These are phyloP conservation scores for Phaeosphaeria sp. DNA, from an alignment of 2,329 filamentous ascomycete species.

Conservation along the genomic window DNA sequence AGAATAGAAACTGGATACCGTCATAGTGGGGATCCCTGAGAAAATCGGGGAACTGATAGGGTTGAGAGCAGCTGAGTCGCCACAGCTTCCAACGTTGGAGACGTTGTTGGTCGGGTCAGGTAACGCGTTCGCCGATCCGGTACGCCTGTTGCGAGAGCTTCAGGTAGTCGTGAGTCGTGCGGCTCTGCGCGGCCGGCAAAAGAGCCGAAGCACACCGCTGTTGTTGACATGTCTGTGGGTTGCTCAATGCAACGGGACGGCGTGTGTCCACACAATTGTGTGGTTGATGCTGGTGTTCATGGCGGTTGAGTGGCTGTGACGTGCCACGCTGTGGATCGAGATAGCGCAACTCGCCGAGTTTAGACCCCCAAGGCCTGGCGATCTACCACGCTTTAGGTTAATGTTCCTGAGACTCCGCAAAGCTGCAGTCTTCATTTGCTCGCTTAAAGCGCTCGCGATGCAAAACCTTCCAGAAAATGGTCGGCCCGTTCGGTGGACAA, in stretches of 20 bases:
- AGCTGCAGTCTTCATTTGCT: slow-evolving; percentile 12
- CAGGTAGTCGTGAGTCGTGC: slow-evolving; percentile 22
- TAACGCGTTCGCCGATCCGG: slow-evolving; percentile 22
- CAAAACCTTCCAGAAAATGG: slow-evolving; percentile 13
- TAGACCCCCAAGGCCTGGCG: slow-evolving; percentile 8
- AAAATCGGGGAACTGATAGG: slow-evolving; percentile 34
- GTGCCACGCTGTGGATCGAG: slow-evolving; percentile 18
- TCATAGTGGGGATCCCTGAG: slow-evolving; percentile 27
- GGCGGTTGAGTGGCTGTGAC: slow-evolving; percentile 20
- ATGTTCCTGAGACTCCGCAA: slow-evolving; percentile 7
- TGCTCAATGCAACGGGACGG: background rate
- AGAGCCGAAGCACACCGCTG: slow-evolving; percentile 23
- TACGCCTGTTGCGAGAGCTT: slow-evolving; percentile 25
- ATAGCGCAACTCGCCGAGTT: slow-evolving; percentile 28
- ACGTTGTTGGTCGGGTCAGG: slow-evolving; percentile 1
- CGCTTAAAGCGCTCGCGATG: slow-evolving; percentile 1
- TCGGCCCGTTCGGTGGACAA: slow-evolving; percentile 28
- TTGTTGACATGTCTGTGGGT: slow-evolving; percentile 11
- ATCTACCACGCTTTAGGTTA: slow-evolving; percentile 11
- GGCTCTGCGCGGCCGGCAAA: slow-evolving; percentile 32
- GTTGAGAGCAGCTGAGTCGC: slow-evolving; percentile 26
- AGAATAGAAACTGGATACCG: slow-evolving; percentile 35
- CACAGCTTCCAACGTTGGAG: slow-evolving; percentile 20
- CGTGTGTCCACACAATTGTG: background rate
- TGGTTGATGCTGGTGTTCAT: slow-evolving; percentile 1